phyloP scores from a whole-genome alignment of 441 rosid genomes.

The Populus hybrid region DNA sequence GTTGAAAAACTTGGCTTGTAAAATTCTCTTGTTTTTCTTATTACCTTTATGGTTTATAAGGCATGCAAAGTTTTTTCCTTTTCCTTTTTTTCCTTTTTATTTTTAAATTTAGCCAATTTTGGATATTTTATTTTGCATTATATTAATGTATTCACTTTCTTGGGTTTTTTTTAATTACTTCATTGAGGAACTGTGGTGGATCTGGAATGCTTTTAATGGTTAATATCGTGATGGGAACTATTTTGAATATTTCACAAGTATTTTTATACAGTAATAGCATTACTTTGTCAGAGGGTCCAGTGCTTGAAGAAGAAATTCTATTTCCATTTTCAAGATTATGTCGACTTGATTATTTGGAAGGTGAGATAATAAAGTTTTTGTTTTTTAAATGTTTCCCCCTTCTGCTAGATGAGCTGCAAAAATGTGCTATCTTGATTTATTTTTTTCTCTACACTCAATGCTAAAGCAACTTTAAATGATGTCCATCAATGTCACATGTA shows the following conservation, averaged over 20 bases:
- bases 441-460: background rate
- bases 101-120: background rate
- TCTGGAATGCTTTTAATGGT: conserved; percentile 10
- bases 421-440: background rate
- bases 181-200: background rate
- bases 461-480: conserved; percentile 3
- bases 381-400: background rate
- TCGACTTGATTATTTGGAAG: conserved; percentile 92
- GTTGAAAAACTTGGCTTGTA: too few species aligned
- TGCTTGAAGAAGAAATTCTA: conserved; percentile 86
- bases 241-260: conserved; percentile 8
- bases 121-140: background rate
- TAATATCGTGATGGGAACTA: conserved; percentile 1
- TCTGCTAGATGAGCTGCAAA: background rate
- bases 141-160: background rate
- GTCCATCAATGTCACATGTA: conserved; percentile 2
- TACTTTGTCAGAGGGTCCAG: conserved; percentile 64
- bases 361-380: conserved; percentile 34
- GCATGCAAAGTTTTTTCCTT: background rate
- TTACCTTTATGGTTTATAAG: background rate
- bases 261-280: conserved; percentile 12
- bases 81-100: too few species aligned
- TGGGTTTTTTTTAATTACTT: background rate
- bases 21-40: too few species aligned
- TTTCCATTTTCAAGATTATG: conserved; percentile 93